Evolutionary conservation across 768 basidiomycete genomes (phyloP).

Genomic region (Krasilnikovozyma curviuscula): DNA sequence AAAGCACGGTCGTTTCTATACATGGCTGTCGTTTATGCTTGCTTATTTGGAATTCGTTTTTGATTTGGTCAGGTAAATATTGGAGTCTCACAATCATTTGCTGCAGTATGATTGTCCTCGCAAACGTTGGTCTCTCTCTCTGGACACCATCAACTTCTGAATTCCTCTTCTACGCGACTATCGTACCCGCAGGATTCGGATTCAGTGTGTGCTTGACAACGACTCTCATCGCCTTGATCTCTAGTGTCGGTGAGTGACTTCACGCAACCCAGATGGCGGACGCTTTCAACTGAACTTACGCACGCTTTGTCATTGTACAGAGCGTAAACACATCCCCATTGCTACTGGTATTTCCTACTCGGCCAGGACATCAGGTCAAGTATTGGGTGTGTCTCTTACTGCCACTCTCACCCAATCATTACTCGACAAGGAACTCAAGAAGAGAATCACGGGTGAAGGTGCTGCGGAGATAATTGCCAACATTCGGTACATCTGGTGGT

Average conservation of each 20-base stretch:
- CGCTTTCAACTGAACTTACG: conserved; percentile 67
- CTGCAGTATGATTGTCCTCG: conserved; percentile 1
- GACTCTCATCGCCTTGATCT: conserved; percentile 46
- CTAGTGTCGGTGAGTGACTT: conserved; percentile 54
- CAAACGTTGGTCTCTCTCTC: not conserved
- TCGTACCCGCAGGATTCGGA: conserved; percentile 39
- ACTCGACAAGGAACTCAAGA: conserved; percentile 46
- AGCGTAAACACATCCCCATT: conserved; percentile 27
- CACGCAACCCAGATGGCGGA: not conserved
- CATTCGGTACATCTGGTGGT: conserved; percentile 6
- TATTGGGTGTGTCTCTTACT: conserved; percentile 75
- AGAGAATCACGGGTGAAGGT: conserved; percentile 55
- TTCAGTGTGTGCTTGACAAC: conserved; percentile 70
- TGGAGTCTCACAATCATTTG: conserved; percentile 53
- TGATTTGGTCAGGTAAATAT: conserved; percentile 70
- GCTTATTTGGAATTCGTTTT: conserved; percentile 38
- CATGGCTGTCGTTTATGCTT: conserved; percentile 2
- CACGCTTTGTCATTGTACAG: conserved; percentile 43
- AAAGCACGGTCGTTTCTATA: not conserved
- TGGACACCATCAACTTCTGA: conserved; percentile 3
- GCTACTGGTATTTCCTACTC: conserved; percentile 85
- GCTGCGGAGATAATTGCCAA: conserved; percentile 39
- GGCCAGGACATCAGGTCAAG: conserved; percentile 85
- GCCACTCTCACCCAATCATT: conserved; percentile 69
- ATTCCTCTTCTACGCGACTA: conserved; percentile 5